Percentiles rank a stretch among this genome's conserved stretches.
Conservation (phyloP, 2,329 filamentous ascomycete genomes). For the Aspergillus sp. region DNA sequence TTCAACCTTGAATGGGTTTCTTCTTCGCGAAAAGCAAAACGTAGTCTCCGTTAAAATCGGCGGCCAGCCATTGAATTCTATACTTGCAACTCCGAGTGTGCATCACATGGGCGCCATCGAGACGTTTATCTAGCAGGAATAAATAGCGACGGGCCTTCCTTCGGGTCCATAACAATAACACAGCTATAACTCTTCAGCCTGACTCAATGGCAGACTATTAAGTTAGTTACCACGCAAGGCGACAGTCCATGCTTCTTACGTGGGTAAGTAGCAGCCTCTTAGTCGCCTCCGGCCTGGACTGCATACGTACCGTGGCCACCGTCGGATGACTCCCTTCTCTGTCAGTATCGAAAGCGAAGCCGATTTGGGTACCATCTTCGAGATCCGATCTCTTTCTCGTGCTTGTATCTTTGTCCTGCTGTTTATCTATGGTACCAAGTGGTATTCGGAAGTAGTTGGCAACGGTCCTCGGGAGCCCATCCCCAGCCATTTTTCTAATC, state of each 20-base stretch:
- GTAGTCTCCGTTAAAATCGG: constrained; percentile 4
- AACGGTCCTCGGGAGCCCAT: not conserved
- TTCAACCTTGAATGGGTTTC: not conserved
- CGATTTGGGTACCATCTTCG: not conserved
- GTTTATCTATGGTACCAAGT: not conserved
- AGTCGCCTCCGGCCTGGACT: not conserved
- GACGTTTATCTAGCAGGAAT: not conserved
- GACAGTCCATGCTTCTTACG: constrained; percentile 9
- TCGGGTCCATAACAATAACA: not conserved
- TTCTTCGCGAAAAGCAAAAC: constrained; percentile 5
- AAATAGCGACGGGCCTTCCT: not conserved
- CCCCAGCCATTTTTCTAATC: not conserved
- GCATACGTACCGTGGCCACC: not conserved
- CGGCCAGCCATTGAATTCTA: not conserved
- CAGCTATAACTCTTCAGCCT: not conserved
- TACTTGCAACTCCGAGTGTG: not conserved
- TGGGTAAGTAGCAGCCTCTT: constrained; percentile 4
- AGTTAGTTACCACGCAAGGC: constrained; percentile 5
- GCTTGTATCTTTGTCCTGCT: not conserved
- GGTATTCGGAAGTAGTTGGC: not conserved
- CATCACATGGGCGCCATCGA: not conserved
- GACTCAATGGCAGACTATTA: not conserved
- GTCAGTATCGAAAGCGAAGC: not conserved
- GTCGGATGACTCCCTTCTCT: not conserved
- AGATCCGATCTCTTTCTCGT: not conserved